Evolutionary conservation across 306 rosid species (phyloP), one percentile per base, ranked within the genome.

Genomic region (Leucaena leucocephala): DNA sequence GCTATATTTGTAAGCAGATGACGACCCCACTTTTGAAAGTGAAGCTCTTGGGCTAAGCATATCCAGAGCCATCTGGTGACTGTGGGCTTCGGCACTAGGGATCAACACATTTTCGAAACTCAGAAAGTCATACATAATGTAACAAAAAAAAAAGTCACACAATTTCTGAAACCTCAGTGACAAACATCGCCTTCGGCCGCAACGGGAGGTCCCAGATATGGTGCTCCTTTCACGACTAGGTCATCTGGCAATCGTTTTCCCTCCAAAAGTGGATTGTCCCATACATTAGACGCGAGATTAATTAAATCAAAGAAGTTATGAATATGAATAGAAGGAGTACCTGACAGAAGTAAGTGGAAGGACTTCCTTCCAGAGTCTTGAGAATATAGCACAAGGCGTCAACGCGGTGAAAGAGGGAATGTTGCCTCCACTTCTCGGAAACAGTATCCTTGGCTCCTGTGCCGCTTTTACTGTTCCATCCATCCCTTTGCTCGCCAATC

Each of bases 351-450:
- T 91, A 91, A 78, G 93, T 86, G 71, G 91, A 91, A 38, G 84
- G 89, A n/a, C n/a, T n/a, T n/a, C 80, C 97, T 87, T 76, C 83
- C 91, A 67, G 62, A 80, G 7, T 87, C 84, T 27, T 86, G 64
- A 45, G 90, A 86, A 71, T 6, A 89, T 83, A 10, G 93, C 93
- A 78, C 92, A 87, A 1, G 89, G 76, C 44, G 90, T 86, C 74
- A 89, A 58, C 8, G 93, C 91, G 0, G 79, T 86, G 68, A 91
- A 89, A 33, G 86, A 81, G 76, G 89, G 97, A 66, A 91, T 86
- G 81, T 91, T 91, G 4, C 97, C 97, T 17, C 97, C 97, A 67
- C 88, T 83, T 63, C 75, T 82, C 63, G 97, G 97, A 84, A 84
- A 91, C 33, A 89, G 48, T 14, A 86, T 59, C 3, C 81, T 27